Conservation (phyloP, 75 land plant genomes). For the Sequoia sempervirens region DNA sequence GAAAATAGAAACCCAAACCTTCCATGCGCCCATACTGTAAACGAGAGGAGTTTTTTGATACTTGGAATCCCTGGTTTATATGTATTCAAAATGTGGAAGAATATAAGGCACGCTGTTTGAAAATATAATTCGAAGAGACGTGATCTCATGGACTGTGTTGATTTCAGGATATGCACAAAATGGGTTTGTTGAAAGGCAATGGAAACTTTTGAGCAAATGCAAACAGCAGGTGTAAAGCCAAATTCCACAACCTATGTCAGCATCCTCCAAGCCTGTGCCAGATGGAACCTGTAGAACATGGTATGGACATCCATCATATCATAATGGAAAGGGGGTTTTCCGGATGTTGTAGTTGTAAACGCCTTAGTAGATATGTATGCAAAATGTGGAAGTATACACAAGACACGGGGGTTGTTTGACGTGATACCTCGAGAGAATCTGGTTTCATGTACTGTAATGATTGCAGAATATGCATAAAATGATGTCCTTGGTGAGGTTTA, state of each 20-base stretch:
- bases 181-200: not conserved
- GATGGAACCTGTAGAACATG: conserved; percentile 3
- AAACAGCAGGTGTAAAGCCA: not conserved
- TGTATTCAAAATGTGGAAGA: conserved; percentile 25
- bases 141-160: not conserved
- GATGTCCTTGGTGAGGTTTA: too few species aligned
- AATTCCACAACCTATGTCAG: conserved; percentile 1
- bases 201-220: conserved; percentile 1
- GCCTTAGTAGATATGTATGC: conserved; percentile 21
- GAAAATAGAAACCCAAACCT: too few species aligned
- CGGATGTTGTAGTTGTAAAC: conserved; percentile 8
- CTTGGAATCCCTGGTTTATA: not conserved
- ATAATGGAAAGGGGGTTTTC: not conserved
- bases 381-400: conserved; percentile 16
- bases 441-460: not conserved
- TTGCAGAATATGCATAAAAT: not conserved
- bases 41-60: not conserved
- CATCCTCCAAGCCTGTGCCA: conserved; percentile 2
- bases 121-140: not conserved
- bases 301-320: conserved; percentile 7
- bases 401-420: conserved; percentile 1
- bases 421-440: not conserved
- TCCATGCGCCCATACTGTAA: not conserved
- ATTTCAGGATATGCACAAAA: conserved; percentile 12
- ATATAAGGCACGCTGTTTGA: conserved; percentile 19